Conservation (phyloP, 306 rosid species). For the Gastrolobium bilobum region DNA sequence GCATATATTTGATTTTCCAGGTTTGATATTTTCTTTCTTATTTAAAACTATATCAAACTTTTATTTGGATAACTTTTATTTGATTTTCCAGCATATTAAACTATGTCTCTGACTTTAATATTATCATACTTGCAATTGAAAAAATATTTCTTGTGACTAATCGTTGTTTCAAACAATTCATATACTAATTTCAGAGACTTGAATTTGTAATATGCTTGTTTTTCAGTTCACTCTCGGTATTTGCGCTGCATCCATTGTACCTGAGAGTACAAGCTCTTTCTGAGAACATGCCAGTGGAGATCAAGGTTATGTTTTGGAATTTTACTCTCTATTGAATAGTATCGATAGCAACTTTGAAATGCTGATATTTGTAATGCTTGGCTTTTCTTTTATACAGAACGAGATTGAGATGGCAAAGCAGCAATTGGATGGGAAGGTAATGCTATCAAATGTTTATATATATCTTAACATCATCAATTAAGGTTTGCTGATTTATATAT, state of each 20-base stretch:
- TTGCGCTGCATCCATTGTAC: slow-evolving; percentile 95
- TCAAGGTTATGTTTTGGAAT: slow-evolving; percentile 65
- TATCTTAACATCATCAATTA: slow-evolving; percentile 35
- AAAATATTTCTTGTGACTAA: slow-evolving; percentile 13
- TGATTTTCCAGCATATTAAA: slow-evolving; percentile 28
- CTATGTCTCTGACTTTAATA: slow-evolving; percentile 29
- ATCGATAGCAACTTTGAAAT: slow-evolving; percentile 25
- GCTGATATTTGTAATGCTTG: slow-evolving; percentile 44
- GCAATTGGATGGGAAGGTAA: slow-evolving; percentile 85
- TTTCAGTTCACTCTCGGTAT: slow-evolving; percentile 96
- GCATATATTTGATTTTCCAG: slow-evolving; percentile 30
- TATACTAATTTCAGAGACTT: slow-evolving; percentile 4
- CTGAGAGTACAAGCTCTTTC: slow-evolving; percentile 93
- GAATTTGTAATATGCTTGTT: slow-evolving; percentile 33
- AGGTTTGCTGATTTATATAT: slow-evolving; percentile 7
- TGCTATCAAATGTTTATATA: slow-evolving; percentile 37
- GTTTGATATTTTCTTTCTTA: slow-evolving; percentile 25
- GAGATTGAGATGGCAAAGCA: slow-evolving; percentile 86
- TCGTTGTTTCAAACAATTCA: slow-evolving; percentile 32
- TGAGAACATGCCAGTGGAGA: slow-evolving; percentile 71
- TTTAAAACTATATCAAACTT: slow-evolving; percentile 31
- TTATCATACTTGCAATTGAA: slow-evolving; percentile 11
- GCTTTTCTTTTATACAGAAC: slow-evolving; percentile 57
- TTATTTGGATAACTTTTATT: slow-evolving; percentile 38
- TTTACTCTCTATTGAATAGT: slow-evolving; percentile 32